These are phyloP conservation scores for Barnettozyma salicaria DNA, from an alignment of 805 yeast genomes.

Conservation along the genomic window DNA sequence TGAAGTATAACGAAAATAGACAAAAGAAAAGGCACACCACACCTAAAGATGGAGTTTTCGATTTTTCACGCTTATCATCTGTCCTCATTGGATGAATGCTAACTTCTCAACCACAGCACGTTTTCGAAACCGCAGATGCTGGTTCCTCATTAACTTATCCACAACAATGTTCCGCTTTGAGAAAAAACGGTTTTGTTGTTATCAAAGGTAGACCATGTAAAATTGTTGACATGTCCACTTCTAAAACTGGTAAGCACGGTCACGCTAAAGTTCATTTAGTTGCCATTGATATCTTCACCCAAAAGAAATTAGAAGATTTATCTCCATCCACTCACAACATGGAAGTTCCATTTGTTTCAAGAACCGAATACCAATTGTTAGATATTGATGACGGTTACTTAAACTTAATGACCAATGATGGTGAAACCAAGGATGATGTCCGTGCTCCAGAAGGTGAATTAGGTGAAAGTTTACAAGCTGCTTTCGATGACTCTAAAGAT, in stretches of 20 bases:
- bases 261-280: slow-evolving; percentile 99
- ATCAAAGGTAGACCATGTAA: slow-evolving; percentile 99
- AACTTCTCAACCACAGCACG: slow-evolving; percentile 50
- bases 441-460: slow-evolving; percentile 97
- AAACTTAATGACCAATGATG: slow-evolving; percentile 92
- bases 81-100: background rate
- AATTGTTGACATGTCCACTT: slow-evolving; percentile 99
- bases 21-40: too few species aligned
- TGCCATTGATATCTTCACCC: slow-evolving; percentile 97
- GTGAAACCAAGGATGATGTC: slow-evolving; percentile 99
- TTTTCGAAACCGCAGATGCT: slow-evolving; percentile 96
- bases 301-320: slow-evolving; percentile 98
- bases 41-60: too few species aligned
- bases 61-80: background rate
- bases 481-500: slow-evolving; percentile 98
- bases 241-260: slow-evolving; percentile 99
- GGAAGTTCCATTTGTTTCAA: slow-evolving; percentile 97
- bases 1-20: too few species aligned
- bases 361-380: slow-evolving; percentile 94
- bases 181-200: slow-evolving; percentile 99
- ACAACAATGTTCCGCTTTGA: slow-evolving; percentile 99
- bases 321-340: slow-evolving; percentile 99
- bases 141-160: slow-evolving; percentile 99
- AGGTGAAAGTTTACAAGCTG: slow-evolving; percentile 87
- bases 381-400: slow-evolving; percentile 98